These are phyloP conservation scores for Ampelomyces quisqualis DNA, from an alignment of 2,329 filamentous ascomycete genomes.

Conservation along the genomic window DNA sequence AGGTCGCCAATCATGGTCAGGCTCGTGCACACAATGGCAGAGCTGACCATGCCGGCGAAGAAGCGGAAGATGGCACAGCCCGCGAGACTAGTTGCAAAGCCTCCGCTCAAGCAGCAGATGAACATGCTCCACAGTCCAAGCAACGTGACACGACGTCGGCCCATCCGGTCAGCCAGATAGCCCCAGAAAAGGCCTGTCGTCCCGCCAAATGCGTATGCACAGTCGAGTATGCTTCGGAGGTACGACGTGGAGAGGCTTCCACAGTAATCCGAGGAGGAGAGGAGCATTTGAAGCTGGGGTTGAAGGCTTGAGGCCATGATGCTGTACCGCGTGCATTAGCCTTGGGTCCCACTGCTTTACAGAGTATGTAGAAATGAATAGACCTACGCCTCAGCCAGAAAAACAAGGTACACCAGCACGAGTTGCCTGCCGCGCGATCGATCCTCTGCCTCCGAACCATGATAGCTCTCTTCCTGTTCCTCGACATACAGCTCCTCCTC, in stretches of 20 bases:
- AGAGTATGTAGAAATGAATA: neutral
- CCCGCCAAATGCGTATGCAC: conserved; percentile 51
- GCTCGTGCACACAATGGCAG: conserved; percentile 48
- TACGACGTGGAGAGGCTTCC: conserved; percentile 50
- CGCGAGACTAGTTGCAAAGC: conserved; percentile 48
- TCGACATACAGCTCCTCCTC: conserved; percentile 30
- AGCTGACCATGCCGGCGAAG: conserved; percentile 48
- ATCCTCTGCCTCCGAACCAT: conserved; percentile 15
- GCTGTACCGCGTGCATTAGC: conserved; percentile 14
- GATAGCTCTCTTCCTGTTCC: conserved; percentile 32
- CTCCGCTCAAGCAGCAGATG: conserved; percentile 50
- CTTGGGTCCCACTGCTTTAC: neutral
- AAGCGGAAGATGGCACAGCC: conserved; percentile 49
- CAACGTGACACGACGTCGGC: conserved; percentile 48
- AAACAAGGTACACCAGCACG: conserved; percentile 49
- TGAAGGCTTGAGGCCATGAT: conserved; percentile 54
- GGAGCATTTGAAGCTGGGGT: conserved; percentile 50
- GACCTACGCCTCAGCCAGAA: conserved; percentile 51
- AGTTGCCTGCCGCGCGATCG: conserved; percentile 40
- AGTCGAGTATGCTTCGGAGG: conserved; percentile 51
- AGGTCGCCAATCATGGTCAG: conserved; percentile 52
- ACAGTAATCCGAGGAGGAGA: conserved; percentile 48
- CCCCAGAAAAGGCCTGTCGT: conserved; percentile 50
- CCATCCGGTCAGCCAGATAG: conserved; percentile 47
- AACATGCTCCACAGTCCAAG: conserved; percentile 48